Evolutionary conservation across 2,329 filamentous ascomycete genomes (phyloP).

Genomic region (Nothophaeocryptopus gaeumannii): DNA sequence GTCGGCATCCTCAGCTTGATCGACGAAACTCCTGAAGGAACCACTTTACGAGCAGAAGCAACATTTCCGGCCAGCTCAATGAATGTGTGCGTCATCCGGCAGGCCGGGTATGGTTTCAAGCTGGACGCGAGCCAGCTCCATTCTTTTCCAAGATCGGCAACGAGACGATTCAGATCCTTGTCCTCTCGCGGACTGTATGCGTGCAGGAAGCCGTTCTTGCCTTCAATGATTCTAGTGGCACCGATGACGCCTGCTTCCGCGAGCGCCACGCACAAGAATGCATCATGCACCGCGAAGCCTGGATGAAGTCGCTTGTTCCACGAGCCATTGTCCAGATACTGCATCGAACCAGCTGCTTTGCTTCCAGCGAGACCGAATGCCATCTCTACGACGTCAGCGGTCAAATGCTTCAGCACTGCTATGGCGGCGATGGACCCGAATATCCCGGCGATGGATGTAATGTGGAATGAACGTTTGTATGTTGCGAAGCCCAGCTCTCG

Average conservation of each 20-base stretch:
- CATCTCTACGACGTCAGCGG: constrained; percentile 28
- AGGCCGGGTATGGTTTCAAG: constrained; percentile 34
- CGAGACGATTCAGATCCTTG: constrained; percentile 24
- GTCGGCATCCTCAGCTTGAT: constrained; percentile 26
- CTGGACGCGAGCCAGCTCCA: constrained; percentile 29
- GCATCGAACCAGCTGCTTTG: constrained; percentile 40
- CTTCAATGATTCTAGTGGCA: constrained; percentile 29
- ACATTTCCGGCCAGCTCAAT: constrained; percentile 32
- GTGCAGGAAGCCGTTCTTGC: constrained; percentile 31
- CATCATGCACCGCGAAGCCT: constrained; percentile 41
- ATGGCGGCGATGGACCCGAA: constrained; percentile 39
- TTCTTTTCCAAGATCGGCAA: constrained; percentile 22
- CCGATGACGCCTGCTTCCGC: constrained; percentile 37
- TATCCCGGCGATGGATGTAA: constrained; percentile 38
- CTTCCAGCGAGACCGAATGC: constrained; percentile 39
- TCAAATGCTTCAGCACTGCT: constrained; percentile 29
- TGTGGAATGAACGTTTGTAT: constrained; percentile 40
- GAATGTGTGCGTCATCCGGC: constrained; percentile 34
- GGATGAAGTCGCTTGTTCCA: constrained; percentile 42
- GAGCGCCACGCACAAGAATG: constrained; percentile 37
- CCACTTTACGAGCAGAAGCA: constrained; percentile 1
- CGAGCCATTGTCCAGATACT: constrained; percentile 40
- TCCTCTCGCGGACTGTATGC: constrained; percentile 30
- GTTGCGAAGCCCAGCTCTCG: constrained; percentile 35
- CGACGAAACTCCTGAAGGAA: constrained; percentile 18